These are phyloP conservation scores for Suillus placidus DNA, from an alignment of 768 basidiomycete genomes.

Conservation along the genomic window DNA sequence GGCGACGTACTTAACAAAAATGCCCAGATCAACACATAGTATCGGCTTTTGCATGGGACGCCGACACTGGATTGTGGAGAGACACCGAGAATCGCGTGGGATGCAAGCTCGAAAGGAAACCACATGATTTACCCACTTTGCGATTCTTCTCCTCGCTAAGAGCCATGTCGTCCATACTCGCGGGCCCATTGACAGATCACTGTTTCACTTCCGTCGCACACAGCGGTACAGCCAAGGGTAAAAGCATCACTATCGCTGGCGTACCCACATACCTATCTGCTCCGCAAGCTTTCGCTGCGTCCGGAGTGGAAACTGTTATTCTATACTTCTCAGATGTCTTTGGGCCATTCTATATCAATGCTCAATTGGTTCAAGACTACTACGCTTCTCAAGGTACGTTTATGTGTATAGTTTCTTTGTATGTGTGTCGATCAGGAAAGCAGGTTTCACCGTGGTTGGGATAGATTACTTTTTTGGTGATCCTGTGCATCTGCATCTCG, in stretches of 20 bases:
- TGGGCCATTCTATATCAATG: slow-evolving; percentile 61
- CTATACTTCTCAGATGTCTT: slow-evolving; percentile 63
- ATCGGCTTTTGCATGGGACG: not conserved
- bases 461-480: slow-evolving; percentile 70
- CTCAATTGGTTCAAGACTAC: slow-evolving; percentile 63
- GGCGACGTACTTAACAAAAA: too few relatives aligned
- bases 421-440: not conserved
- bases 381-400: slow-evolving; percentile 60
- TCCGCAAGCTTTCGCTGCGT: slow-evolving; percentile 31
- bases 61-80: not conserved
- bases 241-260: slow-evolving; percentile 36
- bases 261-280: slow-evolving; percentile 59
- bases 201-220: slow-evolving; percentile 59
- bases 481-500: slow-evolving; percentile 43
- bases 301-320: slow-evolving; percentile 46
- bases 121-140: not conserved
- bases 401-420: not conserved
- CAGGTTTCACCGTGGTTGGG: slow-evolving; percentile 62
- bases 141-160: not conserved
- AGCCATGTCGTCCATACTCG: slow-evolving; percentile 14
- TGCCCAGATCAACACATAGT: not conserved
- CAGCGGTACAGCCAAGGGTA: slow-evolving; percentile 49
- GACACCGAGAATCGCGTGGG: not conserved
- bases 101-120: not conserved
- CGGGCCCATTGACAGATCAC: slow-evolving; percentile 49